Percentiles rank a stretch among this genome's conserved stretches.
Conservation (phyloP, 1,139 yeast species). For the Kluyveromyces sp. region DNA sequence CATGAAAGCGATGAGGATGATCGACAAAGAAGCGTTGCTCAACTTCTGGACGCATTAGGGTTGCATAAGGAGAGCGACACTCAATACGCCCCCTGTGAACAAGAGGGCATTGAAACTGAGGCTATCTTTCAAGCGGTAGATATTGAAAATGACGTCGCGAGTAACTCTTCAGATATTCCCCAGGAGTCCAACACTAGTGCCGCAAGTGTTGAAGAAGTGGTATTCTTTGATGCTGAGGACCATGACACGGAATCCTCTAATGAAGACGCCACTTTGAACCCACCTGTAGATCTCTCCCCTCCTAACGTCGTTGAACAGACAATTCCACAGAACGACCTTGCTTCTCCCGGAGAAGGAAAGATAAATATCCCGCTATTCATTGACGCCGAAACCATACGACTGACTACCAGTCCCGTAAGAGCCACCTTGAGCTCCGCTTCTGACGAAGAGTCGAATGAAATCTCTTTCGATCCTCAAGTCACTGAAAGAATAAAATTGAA, state of each 20-base stretch:
- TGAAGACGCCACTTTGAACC: background rate
- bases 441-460: background rate
- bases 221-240: background rate
- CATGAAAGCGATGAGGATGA: background rate
- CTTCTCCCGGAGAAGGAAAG: background rate
- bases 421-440: background rate
- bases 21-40: background rate
- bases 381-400: slow-evolving; percentile 2
- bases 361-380: slow-evolving; percentile 3
- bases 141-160: too few relatives aligned
- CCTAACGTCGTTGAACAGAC: background rate
- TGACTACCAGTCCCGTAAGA: slow-evolving; percentile 3
- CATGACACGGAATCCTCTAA: background rate
- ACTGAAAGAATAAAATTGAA: background rate
- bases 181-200: too few relatives aligned
- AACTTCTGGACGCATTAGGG: background rate
- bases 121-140: background rate
- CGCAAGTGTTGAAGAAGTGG: background rate
- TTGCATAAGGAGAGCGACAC: background rate
- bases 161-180: too few relatives aligned
- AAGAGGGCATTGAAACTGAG: background rate
- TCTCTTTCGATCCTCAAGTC: background rate
- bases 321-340: background rate
- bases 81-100: background rate
- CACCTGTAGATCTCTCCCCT: background rate